A percentile compares a stretch with the other conserved stretches of the same genome.
phyloP scores from a whole-genome alignment of 2,329 filamentous ascomycete species.

The Raffaelea deltoideospora region DNA sequence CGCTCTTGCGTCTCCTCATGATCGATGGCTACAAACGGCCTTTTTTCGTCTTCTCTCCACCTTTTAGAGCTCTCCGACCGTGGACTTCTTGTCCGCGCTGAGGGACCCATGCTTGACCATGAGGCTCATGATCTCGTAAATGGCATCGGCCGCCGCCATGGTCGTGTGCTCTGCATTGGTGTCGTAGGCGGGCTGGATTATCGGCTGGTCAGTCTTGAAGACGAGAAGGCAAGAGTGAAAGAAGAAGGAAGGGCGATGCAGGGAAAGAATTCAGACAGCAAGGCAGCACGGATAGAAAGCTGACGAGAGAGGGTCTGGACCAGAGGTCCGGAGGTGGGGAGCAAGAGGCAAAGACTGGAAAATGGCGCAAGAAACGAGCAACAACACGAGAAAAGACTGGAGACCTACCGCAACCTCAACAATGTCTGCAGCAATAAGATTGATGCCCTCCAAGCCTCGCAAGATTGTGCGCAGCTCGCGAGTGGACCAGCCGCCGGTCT shows the following conservation, averaged over 20 bases:
- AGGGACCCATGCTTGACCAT: constrained; percentile 70
- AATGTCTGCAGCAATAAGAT: constrained; percentile 55
- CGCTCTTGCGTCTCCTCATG: too few relatives aligned
- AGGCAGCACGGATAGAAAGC: too few relatives aligned
- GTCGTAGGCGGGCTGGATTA: constrained; percentile 48
- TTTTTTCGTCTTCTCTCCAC: too few relatives aligned
- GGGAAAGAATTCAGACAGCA: too few relatives aligned
- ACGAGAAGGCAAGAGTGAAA: neutral
- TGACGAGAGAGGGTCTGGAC: too few relatives aligned
- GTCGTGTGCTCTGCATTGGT: constrained; percentile 59
- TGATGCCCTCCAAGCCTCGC: constrained; percentile 51
- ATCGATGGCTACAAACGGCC: neutral
- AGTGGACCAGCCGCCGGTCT: constrained; percentile 64
- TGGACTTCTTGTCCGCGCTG: constrained; percentile 21
- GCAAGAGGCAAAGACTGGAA: too few relatives aligned
- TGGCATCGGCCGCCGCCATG: constrained; percentile 55
- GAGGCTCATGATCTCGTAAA: constrained; percentile 67
- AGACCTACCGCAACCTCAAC: constrained; percentile 49
- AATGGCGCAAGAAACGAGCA: neutral
- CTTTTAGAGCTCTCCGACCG: constrained; percentile 2
- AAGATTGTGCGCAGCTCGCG: constrained; percentile 59
- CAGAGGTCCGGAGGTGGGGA: too few relatives aligned
- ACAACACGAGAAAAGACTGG: neutral
- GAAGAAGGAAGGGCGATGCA: too few relatives aligned
- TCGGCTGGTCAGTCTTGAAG: neutral